Evolutionary conservation across 257 asterid species (phyloP).

Genomic region (Galeopsis tetrahit): DNA sequence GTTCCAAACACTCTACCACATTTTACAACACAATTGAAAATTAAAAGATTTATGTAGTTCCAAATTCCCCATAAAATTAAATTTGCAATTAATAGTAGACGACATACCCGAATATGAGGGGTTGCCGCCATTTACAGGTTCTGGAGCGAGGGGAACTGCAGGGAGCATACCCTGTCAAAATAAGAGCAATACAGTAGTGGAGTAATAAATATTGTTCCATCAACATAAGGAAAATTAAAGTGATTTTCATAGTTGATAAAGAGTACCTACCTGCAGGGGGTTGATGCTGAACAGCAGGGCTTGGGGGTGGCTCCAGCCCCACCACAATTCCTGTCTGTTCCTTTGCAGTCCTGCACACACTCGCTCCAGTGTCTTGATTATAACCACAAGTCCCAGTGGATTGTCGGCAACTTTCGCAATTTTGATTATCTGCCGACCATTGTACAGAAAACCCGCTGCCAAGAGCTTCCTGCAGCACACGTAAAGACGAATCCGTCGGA

Average conservation of each 20-base stretch:
- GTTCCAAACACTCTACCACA: too few relatives aligned
- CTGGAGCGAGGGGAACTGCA: background rate
- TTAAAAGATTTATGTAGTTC: too few relatives aligned
- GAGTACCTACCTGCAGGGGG: background rate
- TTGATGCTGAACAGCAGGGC: background rate
- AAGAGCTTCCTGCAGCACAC: background rate
- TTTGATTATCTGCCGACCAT: background rate
- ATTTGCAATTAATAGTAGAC: background rate
- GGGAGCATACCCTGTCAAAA: background rate
- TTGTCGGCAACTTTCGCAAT: background rate
- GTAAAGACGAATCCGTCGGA: background rate
- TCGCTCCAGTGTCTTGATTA: background rate
- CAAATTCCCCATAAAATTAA: background rate
- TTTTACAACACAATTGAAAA: too few relatives aligned
- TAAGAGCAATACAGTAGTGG: too few relatives aligned
- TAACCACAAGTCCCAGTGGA: background rate
- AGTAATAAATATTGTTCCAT: too few relatives aligned
- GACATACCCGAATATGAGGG: slow-evolving; percentile 4
- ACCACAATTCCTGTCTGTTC: background rate
- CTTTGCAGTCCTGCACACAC: background rate
- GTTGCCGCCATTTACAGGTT: background rate
- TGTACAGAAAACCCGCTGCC: background rate
- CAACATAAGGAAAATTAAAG: too few relatives aligned
- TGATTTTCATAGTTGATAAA: background rate
- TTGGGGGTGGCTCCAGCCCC: background rate